A percentile compares a stretch with the other conserved stretches of the same genome.
Conservation (phyloP, 768 basidiomycete species). For the Tylopilus cervinicoccineus region DNA sequence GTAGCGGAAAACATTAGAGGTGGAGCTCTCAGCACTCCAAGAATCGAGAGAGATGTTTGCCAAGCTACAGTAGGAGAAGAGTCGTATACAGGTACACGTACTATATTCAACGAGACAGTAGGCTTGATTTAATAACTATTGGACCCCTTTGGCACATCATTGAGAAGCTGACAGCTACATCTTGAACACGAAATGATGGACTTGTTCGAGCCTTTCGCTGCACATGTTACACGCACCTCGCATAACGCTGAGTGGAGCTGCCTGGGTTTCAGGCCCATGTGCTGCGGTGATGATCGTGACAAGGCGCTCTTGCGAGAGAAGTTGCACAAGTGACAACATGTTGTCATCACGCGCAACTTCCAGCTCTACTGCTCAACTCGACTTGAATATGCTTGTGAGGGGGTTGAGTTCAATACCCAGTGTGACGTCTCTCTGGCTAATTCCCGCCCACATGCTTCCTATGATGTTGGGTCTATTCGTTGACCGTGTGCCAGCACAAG, state of each 20-base stretch:
- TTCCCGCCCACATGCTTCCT: neutral
- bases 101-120: neutral
- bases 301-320: no score
- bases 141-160: no score
- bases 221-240: no score
- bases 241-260: no score
- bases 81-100: neutral
- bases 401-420: neutral
- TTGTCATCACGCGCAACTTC: no score
- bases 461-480: neutral
- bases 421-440: neutral
- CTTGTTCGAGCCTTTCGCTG: no score
- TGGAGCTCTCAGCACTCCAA: slow-evolving; percentile 72
- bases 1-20: slow-evolving; percentile 48
- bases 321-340: no score
- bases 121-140: no score
- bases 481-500: neutral
- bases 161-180: no score
- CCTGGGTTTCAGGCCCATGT: no score
- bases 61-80: slow-evolving; percentile 47
- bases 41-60: slow-evolving; percentile 73
- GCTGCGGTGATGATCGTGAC: no score
- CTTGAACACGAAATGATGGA: no score
- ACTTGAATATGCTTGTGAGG: neutral
- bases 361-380: neutral